Base-by-base conservation (phyloP, 2,329 filamentous ascomycete species). In the Paraconiothyrium sp. region DNA sequence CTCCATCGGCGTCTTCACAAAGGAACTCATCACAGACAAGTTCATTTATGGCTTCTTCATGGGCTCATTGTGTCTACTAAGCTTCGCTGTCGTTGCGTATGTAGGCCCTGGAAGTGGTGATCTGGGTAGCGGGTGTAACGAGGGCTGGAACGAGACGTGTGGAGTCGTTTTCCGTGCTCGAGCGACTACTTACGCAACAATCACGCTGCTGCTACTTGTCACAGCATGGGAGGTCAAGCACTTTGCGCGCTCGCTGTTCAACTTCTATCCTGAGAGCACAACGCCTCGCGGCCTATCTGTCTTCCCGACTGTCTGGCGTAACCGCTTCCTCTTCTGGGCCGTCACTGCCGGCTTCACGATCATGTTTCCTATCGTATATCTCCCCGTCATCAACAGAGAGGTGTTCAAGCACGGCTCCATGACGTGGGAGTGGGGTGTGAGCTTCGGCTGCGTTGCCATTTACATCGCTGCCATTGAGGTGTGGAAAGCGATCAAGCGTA, bases 81-180 rank as follows among this genome's bases (percentile, higher is more conserved):
- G 77, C n/a, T 83, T 81, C 68, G 75, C 78, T 49, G 76, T 81
- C 44, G 81, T 83, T 43, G 79, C 79, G 1, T 83, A 80, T 60
- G 72, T 70, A 39, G 80, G 80, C 7, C 76, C 76, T 35, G 80
- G 79, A 7, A 72, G 78, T 51, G 80, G 80, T 22, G 74, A 81
- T 41, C 74, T 83, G 0, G 81, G 81, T 6, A 64, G 66, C 14
- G 79, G 80, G 24, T 83, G 81, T 62, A 83, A 83, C 65, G 78
- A 82, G 59, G 73, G 68, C 48, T 83, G 73, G 71, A 82, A 82
- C 63, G 66, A 73, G 0, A 77, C 75, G 1, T 83, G 81, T 57
- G 76, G 74, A 37, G 72, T 80, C 2, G 79, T 80, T 0, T 83
- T 81, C 70, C 76, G 76, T 46, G 90, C 90, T 1, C 88, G 81